A percentile compares a stretch with the other conserved stretches of the same genome.
These are phyloP conservation scores for Hansenula lynferdii DNA, from an alignment of 1,139 yeast species.

Conservation along the genomic window DNA sequence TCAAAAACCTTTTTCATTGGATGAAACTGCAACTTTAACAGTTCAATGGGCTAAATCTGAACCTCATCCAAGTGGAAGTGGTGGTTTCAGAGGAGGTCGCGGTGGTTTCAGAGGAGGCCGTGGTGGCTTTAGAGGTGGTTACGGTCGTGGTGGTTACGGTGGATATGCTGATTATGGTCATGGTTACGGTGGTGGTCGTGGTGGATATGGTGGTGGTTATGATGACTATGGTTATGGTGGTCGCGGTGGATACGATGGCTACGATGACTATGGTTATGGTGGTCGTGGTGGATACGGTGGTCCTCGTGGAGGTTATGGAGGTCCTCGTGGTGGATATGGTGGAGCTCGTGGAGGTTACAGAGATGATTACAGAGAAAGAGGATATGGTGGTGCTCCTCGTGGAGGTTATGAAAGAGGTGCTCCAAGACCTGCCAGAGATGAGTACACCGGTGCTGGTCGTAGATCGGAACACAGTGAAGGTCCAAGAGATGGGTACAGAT, in stretches of 20 bases:
- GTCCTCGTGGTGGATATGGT: slow-evolving; percentile 19
- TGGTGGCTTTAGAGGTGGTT: slow-evolving; percentile 17
- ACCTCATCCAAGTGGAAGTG: slow-evolving; percentile 34
- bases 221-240: slow-evolving; percentile 8
- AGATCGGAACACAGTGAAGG: slow-evolving; percentile 13
- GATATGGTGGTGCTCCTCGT: slow-evolving; percentile 6
- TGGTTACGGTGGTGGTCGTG: slow-evolving; percentile 7
- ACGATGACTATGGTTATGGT: background rate
- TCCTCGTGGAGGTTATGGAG: slow-evolving; percentile 15
- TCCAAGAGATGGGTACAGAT: slow-evolving; percentile 10
- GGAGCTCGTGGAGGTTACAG: slow-evolving; percentile 8
- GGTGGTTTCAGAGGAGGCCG: slow-evolving; percentile 18
- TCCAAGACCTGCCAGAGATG: slow-evolving; percentile 11
- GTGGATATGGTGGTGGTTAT: slow-evolving; percentile 5
- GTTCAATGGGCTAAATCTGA: slow-evolving; percentile 58
- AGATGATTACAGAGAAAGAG: slow-evolving; percentile 23
- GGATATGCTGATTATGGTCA: slow-evolving; percentile 17
- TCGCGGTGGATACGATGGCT: background rate
- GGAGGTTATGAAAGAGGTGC: slow-evolving; percentile 15
- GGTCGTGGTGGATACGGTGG: slow-evolving; percentile 13
- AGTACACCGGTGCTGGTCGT: slow-evolving; percentile 5
- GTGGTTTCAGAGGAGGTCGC: slow-evolving; percentile 11
- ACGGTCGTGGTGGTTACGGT: slow-evolving; percentile 2
- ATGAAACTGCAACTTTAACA: slow-evolving; percentile 35
- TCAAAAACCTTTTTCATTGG: slow-evolving; percentile 38